These are phyloP conservation scores for Spergularia bocconei DNA, from an alignment of 148 eudicot species.

Conservation along the genomic window DNA sequence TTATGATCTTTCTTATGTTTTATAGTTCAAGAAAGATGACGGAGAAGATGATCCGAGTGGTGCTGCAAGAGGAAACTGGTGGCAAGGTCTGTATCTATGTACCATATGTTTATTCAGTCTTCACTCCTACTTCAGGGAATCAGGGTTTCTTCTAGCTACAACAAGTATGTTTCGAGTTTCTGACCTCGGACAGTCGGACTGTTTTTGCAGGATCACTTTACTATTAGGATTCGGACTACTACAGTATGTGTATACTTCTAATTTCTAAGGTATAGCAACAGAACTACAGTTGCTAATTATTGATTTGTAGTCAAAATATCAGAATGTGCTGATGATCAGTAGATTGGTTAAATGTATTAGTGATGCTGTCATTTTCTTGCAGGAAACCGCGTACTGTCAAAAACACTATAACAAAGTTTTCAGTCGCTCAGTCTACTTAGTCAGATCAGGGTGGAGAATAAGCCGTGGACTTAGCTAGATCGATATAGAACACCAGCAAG, in stretches of 20 bases:
- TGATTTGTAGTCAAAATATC: not conserved
- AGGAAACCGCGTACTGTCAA: slow-evolving; percentile 17
- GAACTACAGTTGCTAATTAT: not conserved
- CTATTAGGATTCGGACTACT: slow-evolving; percentile 35
- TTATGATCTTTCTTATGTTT: not conserved
- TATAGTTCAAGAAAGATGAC: slow-evolving; percentile 57
- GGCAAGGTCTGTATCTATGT: slow-evolving; percentile 58
- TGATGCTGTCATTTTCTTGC: not conserved
- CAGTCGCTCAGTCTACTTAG: not conserved
- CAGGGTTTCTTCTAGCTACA: too few species aligned
- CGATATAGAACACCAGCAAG: not conserved
- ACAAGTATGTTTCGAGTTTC: not conserved
- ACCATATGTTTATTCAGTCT: not conserved
- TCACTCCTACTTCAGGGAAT: not conserved
- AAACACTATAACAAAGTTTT: not conserved
- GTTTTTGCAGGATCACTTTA: slow-evolving; percentile 71
- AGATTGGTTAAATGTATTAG: not conserved
- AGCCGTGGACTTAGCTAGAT: slow-evolving; percentile 9
- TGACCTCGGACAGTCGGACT: not conserved
- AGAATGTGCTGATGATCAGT: not conserved
- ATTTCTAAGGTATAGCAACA: slow-evolving; percentile 13
- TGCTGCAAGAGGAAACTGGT: slow-evolving; percentile 89
- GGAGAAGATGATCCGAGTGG: slow-evolving; percentile 75
- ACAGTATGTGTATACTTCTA: slow-evolving; percentile 10
- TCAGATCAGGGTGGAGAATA: slow-evolving; percentile 3